Percentiles rank a stretch among this genome's conserved stretches.
These are phyloP conservation scores for Acanthamoeba royreba DNA, from an alignment of 208 protist genomes.

Conservation along the genomic window DNA sequence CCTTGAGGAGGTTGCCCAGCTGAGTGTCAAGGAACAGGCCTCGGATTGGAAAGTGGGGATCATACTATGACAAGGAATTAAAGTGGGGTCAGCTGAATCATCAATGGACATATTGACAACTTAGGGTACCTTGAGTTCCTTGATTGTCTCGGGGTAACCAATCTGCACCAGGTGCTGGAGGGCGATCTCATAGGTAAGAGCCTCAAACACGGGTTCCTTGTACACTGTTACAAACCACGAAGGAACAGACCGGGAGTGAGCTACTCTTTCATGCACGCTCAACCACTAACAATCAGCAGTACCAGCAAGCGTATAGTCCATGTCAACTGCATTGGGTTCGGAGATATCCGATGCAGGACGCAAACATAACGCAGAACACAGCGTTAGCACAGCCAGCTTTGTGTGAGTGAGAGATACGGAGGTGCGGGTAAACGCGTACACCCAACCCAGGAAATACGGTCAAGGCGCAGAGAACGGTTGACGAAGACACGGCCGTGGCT, in stretches of 20 bases:
- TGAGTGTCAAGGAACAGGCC: conserved; percentile 67
- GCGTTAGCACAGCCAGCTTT: not conserved
- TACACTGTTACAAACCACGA: not conserved
- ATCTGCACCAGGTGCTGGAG: conserved; percentile 54
- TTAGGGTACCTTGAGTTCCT: conserved; percentile 29
- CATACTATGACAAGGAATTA: conserved; percentile 20
- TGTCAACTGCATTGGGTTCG: conserved; percentile 50
- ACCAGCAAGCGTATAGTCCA: conserved; percentile 70
- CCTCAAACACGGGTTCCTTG: conserved; percentile 63
- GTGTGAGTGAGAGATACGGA: not conserved
- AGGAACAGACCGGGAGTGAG: not conserved
- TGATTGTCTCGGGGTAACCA: conserved; percentile 59
- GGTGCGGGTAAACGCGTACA: conserved; percentile 22
- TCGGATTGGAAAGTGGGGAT: conserved; percentile 63
- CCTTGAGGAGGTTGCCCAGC: conserved; percentile 64
- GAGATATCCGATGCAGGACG: not conserved
- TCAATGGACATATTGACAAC: not conserved
- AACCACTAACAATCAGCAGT: not conserved
- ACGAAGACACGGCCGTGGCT: conserved; percentile 59
- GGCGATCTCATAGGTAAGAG: conserved; percentile 62
- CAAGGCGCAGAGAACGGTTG: conserved; percentile 60
- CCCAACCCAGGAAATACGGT: conserved; percentile 62
- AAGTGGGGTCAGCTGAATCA: not conserved
- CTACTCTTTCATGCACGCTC: not conserved
- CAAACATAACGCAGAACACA: not conserved